Percentiles rank a stretch among this genome's conserved stretches.
Evolutionary conservation across 1,284 basidiomycete genomes (phyloP).

Genomic region (Cryptococcus sp.): DNA sequence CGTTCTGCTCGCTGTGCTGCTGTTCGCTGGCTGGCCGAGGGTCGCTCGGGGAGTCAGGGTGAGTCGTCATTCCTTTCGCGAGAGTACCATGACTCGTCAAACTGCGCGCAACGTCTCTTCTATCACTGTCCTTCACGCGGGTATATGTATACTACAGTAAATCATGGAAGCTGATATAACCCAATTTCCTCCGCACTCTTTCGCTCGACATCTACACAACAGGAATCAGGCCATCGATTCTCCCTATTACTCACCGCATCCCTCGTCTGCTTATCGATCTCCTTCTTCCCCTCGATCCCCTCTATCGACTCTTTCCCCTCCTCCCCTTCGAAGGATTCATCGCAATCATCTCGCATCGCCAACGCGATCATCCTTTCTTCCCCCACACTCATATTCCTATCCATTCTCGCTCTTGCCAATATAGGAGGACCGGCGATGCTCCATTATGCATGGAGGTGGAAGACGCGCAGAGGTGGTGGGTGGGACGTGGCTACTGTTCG

Average conservation of each 20-base stretch:
- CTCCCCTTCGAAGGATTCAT: background rate
- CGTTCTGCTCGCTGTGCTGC: slow-evolving; percentile 78
- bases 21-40: slow-evolving; percentile 82
- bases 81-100: background rate
- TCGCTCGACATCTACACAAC: slow-evolving; percentile 1
- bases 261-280: slow-evolving; percentile 33
- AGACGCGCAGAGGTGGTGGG: slow-evolving; percentile 40
- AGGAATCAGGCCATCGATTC: slow-evolving; percentile 38
- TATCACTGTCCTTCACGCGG: too few relatives aligned
- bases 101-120: too few relatives aligned
- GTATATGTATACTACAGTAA: background rate
- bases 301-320: slow-evolving; percentile 34
- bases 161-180: background rate
- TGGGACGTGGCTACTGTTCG: slow-evolving; percentile 49
- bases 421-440: slow-evolving; percentile 43
- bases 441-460: slow-evolving; percentile 49
- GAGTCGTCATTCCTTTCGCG: slow-evolving; percentile 27
- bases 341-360: background rate
- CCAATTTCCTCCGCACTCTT: too few relatives aligned
- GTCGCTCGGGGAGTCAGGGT: slow-evolving; percentile 78
- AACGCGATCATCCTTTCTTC: slow-evolving; percentile 10
- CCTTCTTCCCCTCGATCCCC: slow-evolving; percentile 26
- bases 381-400: slow-evolving; percentile 29
- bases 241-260: slow-evolving; percentile 39
- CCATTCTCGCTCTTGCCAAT: slow-evolving; percentile 32